These are phyloP conservation scores for Raddia guianensis DNA, from an alignment of 176 grass and related monocot species.

Conservation along the genomic window DNA sequence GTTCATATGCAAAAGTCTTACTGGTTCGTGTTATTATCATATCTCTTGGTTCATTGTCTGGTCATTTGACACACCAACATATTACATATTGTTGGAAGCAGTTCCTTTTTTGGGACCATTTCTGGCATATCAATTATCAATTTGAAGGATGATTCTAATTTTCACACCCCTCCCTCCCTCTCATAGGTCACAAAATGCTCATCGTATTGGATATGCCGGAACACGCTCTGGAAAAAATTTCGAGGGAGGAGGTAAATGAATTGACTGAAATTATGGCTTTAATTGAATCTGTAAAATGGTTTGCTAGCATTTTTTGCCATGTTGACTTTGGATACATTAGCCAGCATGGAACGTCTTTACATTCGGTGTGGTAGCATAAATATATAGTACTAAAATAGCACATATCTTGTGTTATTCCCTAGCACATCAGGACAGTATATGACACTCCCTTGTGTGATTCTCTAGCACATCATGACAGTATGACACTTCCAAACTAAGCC, in stretches of 20 bases:
- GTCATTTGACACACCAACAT: background rate
- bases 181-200: constrained; percentile 71
- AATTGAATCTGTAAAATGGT: constrained; percentile 19
- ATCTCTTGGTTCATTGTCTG: constrained; percentile 22
- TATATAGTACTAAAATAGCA: background rate
- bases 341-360: background rate
- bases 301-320: constrained; percentile 27
- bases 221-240: constrained; percentile 34
- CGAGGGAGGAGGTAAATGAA: constrained; percentile 58
- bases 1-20: constrained; percentile 96
- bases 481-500: background rate
- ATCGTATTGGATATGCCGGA: constrained; percentile 83
- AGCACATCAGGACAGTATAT: background rate
- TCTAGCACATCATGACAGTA: background rate
- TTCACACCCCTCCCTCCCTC: constrained; percentile 8
- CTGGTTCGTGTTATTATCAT: constrained; percentile 58
- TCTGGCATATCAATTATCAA: constrained; percentile 7
- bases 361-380: background rate
- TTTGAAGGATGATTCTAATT: constrained; percentile 21
- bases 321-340: background rate
- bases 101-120: constrained; percentile 6
- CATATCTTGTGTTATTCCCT: background rate
- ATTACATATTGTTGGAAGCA: background rate
- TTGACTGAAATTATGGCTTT: background rate
- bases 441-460: background rate